Evolutionary conservation across 495 filamentous ascomycete species (phyloP).

Genomic region (Penicillium psychrofluorescens): DNA sequence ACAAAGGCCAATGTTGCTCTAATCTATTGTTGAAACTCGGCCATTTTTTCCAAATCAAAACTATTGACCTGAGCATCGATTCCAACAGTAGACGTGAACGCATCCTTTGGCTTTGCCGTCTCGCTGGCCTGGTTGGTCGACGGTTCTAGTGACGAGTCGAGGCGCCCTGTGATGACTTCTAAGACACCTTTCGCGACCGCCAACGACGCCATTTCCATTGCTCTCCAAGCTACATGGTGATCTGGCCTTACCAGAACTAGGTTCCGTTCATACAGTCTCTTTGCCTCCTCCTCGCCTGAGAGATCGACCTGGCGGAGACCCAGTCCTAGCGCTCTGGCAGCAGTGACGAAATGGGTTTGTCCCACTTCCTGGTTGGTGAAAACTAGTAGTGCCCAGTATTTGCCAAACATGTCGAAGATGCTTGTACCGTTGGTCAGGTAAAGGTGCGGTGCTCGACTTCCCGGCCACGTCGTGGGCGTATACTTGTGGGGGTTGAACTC

Average conservation of each 20-base stretch:
- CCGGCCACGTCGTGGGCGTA: conserved; percentile 19
- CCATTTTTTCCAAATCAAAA: too few relatives aligned
- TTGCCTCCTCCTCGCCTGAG: conserved; percentile 2
- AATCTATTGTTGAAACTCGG: too few relatives aligned
- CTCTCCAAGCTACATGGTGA: conserved; percentile 14
- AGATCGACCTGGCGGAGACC: conserved; percentile 5
- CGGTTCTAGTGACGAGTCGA: too few relatives aligned
- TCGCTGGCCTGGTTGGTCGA: too few relatives aligned
- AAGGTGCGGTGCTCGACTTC: conserved; percentile 23
- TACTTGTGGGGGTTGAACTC: conserved; percentile 12
- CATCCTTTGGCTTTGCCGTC: too few relatives aligned
- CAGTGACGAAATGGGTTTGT: background rate
- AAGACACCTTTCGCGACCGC: too few relatives aligned
- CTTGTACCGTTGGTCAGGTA: conserved; percentile 18
- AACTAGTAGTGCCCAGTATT: conserved; percentile 17
- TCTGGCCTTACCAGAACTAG: conserved; percentile 15
- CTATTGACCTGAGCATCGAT: too few relatives aligned
- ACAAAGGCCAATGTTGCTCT: too few relatives aligned
- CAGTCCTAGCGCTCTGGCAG: background rate
- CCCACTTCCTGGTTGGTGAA: conserved; percentile 7
- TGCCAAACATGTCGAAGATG: conserved; percentile 22
- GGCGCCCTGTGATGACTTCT: too few relatives aligned
- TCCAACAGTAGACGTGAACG: too few relatives aligned
- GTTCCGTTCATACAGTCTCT: conserved; percentile 7
- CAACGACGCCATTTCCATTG: too few relatives aligned